phyloP scores from a whole-genome alignment of 2,329 filamentous ascomycete species.

The Trichoderma sp. region DNA sequence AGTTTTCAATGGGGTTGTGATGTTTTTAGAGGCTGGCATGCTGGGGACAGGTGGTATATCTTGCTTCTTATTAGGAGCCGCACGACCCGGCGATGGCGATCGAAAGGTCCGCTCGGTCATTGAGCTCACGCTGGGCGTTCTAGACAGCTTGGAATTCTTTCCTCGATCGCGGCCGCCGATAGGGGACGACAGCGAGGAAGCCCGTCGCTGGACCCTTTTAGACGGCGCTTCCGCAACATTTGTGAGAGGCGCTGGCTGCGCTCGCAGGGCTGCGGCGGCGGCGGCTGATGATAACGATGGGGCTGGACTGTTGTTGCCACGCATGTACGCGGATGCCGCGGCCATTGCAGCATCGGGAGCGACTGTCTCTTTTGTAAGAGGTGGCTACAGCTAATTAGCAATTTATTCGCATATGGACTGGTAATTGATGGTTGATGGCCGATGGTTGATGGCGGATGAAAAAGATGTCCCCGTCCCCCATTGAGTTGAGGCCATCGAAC shows the following conservation, averaged over 20 bases:
- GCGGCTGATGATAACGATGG: slow-evolving; percentile 79
- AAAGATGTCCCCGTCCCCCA: background rate
- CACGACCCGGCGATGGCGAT: slow-evolving; percentile 65
- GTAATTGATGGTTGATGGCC: no score
- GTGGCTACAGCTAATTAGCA: slow-evolving; percentile 48
- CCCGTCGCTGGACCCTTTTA: slow-evolving; percentile 78
- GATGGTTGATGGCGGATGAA: no score
- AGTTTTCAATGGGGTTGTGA: slow-evolving; percentile 48
- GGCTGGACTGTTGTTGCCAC: slow-evolving; percentile 59
- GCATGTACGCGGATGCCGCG: slow-evolving; percentile 79
- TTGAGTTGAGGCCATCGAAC: background rate
- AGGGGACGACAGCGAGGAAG: slow-evolving; percentile 71
- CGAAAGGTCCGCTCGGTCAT: slow-evolving; percentile 91
- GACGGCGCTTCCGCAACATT: slow-evolving; percentile 83
- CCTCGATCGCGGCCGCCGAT: slow-evolving; percentile 55
- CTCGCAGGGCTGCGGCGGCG: slow-evolving; percentile 81
- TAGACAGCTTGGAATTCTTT: slow-evolving; percentile 56
- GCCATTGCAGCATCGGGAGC: slow-evolving; percentile 77
- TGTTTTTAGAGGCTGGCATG: slow-evolving; percentile 54
- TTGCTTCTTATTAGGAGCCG: slow-evolving; percentile 44
- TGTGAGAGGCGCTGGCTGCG: slow-evolving; percentile 75
- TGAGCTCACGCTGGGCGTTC: slow-evolving; percentile 72
- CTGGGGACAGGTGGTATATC: slow-evolving; percentile 75
- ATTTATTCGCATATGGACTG: background rate
- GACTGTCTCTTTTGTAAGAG: slow-evolving; percentile 65